phyloP scores from a whole-genome alignment of 495 filamentous ascomycete species.

The Rostrohypoxylon terebratum region DNA sequence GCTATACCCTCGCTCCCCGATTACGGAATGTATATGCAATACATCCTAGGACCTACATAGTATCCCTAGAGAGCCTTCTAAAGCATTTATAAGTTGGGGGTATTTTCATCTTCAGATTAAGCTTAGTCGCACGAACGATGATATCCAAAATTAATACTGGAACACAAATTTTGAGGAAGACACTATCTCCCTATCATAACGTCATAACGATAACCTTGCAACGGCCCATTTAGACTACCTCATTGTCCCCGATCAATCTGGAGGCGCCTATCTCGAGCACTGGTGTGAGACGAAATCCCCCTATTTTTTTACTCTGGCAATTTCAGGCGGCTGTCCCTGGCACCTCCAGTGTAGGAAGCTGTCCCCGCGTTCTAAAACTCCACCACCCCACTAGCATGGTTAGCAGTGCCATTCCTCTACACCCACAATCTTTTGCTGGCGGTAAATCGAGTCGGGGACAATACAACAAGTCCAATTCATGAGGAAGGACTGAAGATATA shows the following conservation, averaged over 20 bases:
- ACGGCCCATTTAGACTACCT: background rate
- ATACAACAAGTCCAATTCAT: background rate
- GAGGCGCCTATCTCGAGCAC: background rate
- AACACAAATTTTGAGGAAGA: background rate
- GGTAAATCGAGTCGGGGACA: background rate
- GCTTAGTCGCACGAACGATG: background rate
- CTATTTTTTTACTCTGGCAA: background rate
- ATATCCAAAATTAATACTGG: background rate
- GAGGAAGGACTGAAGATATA: background rate
- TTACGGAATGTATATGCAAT: conserved; percentile 4
- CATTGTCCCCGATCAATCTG: background rate
- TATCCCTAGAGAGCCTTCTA: background rate
- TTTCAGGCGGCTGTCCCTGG: background rate
- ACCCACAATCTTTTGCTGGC: background rate
- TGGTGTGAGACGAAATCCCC: background rate
- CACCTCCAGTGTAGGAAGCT: background rate
- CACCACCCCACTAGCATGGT: background rate
- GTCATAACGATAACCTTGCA: background rate
- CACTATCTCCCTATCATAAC: background rate
- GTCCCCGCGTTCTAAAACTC: background rate
- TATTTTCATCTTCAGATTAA: background rate
- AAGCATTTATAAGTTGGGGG: background rate
- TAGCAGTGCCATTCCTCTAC: background rate
- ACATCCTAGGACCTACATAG: background rate
- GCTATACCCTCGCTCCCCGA: background rate